Percentiles rank a stretch among this genome's conserved stretches.
phyloP scores from a whole-genome alignment of 768 basidiomycete genomes.

The Panaeolus papilionaceus region DNA sequence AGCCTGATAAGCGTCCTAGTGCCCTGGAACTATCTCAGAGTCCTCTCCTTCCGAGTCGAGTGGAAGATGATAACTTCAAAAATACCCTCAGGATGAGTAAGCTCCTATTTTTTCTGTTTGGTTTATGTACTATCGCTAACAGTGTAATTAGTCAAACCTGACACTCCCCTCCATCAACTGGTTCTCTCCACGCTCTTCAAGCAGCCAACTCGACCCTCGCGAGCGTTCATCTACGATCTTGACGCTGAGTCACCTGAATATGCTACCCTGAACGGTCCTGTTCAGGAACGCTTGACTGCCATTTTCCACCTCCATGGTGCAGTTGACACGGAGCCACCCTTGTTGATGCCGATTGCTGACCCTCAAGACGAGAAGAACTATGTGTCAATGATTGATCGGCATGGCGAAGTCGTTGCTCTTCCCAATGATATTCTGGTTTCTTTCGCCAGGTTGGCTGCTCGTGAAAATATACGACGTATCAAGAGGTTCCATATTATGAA shows the following conservation, averaged over 20 bases:
- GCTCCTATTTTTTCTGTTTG: conserved; percentile 26
- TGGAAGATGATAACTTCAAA: conserved; percentile 90
- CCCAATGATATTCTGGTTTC: conserved; percentile 76
- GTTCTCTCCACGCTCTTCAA: conserved; percentile 82
- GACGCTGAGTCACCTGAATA: conserved; percentile 74
- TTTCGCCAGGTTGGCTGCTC: conserved; percentile 85
- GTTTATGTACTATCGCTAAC: conserved; percentile 7
- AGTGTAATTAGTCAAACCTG: conserved; percentile 64
- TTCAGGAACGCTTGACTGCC: conserved; percentile 75
- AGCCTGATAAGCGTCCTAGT: conserved; percentile 77
- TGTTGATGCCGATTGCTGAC: conserved; percentile 78
- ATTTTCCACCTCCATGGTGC: conserved; percentile 93
- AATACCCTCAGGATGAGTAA: conserved; percentile 78
- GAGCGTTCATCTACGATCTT: conserved; percentile 77
- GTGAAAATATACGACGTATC: conserved; percentile 68
- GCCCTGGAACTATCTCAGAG: conserved; percentile 87
- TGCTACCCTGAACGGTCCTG: conserved; percentile 72
- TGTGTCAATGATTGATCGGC: conserved; percentile 79
- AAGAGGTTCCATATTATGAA: conserved; percentile 85
- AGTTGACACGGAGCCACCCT: conserved; percentile 82
- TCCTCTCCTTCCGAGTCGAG: conserved; percentile 70
- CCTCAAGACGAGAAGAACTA: conserved; percentile 67
- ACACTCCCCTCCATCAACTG: conserved; percentile 81
- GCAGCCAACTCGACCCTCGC: conserved; percentile 66
- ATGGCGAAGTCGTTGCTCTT: conserved; percentile 76